Base-by-base conservation (phyloP, 768 basidiomycete genomes). In the Lentinula sp. region DNA sequence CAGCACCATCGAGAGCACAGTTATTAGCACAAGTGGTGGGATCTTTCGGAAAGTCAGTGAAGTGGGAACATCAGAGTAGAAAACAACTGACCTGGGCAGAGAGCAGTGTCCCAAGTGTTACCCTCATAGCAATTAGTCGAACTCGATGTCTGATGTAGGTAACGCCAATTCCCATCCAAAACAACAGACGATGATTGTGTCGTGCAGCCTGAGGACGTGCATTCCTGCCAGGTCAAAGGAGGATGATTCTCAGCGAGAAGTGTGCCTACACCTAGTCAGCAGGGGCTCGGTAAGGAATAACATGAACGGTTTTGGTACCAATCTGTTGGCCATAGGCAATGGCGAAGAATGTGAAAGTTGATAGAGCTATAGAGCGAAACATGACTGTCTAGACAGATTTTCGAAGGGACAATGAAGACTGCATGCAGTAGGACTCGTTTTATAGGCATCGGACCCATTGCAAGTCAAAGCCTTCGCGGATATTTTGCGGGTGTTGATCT, bases 91-190 rank as follows among this genome's bases (percentile, higher is more conserved):
- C 80, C 77, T 18, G 81, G 76, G 71, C 83, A 85, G 61, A 82
- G 65, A 6, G 79, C 71, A 1, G 74, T 59, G 68, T 85, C 74
- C 82, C 82, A 85, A 8, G 73, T 69, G 72, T 84, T 81, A 20
- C 82, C 76, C 60, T 74, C 28, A 65, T 61, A 69, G 59, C 67
- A 64, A 71, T 73, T 62, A 67, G 73, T 71, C 72, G 70, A 66
- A 64, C 72, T 6, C 13, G 23, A 42, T 8, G 54, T 58, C 15
- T 39, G 18, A 72, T 70, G 78, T 79, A 73, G 80, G 78, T 78
- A 82, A 51, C 81, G 77, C 78, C 78, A 83, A 73, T 82, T 81
- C 60, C 78, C 65, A 67, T 81, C 81, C 70, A 82, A 71, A 4
- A 76, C 76, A 66, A 81, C 70, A 37, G 62, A 57, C 33, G 67